Base-by-base conservation (phyloP, 2,329 filamentous ascomycete genomes). In the Aureobasidium subglaciale region DNA sequence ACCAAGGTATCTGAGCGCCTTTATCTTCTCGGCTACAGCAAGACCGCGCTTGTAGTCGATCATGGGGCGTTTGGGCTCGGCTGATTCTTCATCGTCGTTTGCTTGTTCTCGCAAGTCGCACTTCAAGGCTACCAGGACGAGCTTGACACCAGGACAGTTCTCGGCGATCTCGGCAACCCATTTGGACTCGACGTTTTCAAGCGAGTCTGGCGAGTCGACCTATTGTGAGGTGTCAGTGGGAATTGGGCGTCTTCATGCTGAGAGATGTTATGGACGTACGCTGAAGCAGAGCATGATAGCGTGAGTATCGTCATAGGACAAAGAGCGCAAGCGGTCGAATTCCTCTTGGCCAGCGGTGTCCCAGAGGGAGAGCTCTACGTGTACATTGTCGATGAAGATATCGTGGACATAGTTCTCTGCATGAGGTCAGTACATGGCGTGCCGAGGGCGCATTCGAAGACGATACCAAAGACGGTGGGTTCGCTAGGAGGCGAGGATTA, bases 241-340 rank as follows among this genome's bases (percentile, higher is more conserved):
- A 30, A 25, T 30, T 16, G 38, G 18, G 11, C 22, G 37, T 43
- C 15, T 49, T 35, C 24, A n/a, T n/a, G n/a, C n/a, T 59, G 11
- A 10, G n/a, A n/a, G n/a, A 30, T n/a, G 42, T 16, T 35, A n/a
- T 37, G 16, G 8, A 40, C 75, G 59, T 70, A 80, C 88, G 65
- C 88, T 93, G 75, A 97, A 99, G 78, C 93, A 99, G 63, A 99
- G 88, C 87, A 99, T 96, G 66, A 99, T 96, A 41, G 95, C 85
- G 68, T 99, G 93, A 53, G 93, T 99, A 70, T 99, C 93, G 79
- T 91, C 93, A 73, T 99, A 99, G 48, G 91, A 96, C 55, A 99
- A 83, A 61, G 90, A 95, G 67, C 93, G 88, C 72, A 99, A 76
- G 53, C 93, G 85, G 74, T 99, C 93, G 75, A 97, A 99, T 81